Evolutionary conservation across 2,329 filamentous ascomycete species (phyloP).

Genomic region (Venturia nashicola): DNA sequence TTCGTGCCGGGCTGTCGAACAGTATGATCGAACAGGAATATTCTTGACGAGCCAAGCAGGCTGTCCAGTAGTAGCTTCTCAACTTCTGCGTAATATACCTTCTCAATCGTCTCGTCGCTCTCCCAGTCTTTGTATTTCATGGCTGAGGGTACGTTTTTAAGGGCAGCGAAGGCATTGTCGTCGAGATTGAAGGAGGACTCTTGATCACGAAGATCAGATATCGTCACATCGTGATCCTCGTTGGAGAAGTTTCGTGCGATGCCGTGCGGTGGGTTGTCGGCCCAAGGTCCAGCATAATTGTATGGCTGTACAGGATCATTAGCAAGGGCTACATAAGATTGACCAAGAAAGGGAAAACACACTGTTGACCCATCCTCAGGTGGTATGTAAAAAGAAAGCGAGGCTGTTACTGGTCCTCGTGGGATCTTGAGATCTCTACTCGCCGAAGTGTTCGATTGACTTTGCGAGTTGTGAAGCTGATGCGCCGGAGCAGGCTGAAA

Average conservation of each 20-base stretch:
- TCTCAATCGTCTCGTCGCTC: slow-evolving; percentile 56
- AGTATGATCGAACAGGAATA: slow-evolving; percentile 81
- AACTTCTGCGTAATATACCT: slow-evolving; percentile 75
- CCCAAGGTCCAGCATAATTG: slow-evolving; percentile 43
- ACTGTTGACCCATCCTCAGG: slow-evolving; percentile 43
- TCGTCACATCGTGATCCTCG: slow-evolving; percentile 37
- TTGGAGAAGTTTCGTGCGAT: slow-evolving; percentile 52
- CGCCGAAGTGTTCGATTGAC: neutral
- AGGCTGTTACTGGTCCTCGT: slow-evolving; percentile 48
- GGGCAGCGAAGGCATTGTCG: slow-evolving; percentile 59
- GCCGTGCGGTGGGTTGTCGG: slow-evolving; percentile 46
- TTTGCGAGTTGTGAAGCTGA: slow-evolving; percentile 18
- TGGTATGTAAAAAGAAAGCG: slow-evolving; percentile 53
- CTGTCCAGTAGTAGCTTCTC: slow-evolving; percentile 55
- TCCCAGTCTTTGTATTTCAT: slow-evolving; percentile 47
- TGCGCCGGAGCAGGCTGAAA: slow-evolving; percentile 22
- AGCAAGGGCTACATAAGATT: neutral
- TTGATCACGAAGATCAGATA: slow-evolving; percentile 62
- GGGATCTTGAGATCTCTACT: slow-evolving; percentile 28
- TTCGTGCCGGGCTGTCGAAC: slow-evolving; percentile 51
- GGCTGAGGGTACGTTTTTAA: slow-evolving; percentile 45
- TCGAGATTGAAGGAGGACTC: slow-evolving; percentile 58
- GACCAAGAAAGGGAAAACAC: neutral
- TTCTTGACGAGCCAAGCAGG: slow-evolving; percentile 51
- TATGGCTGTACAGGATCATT: slow-evolving; percentile 33